Base-by-base conservation (phyloP, 2,329 filamentous ascomycete species). In the Claviceps quebecensis region DNA sequence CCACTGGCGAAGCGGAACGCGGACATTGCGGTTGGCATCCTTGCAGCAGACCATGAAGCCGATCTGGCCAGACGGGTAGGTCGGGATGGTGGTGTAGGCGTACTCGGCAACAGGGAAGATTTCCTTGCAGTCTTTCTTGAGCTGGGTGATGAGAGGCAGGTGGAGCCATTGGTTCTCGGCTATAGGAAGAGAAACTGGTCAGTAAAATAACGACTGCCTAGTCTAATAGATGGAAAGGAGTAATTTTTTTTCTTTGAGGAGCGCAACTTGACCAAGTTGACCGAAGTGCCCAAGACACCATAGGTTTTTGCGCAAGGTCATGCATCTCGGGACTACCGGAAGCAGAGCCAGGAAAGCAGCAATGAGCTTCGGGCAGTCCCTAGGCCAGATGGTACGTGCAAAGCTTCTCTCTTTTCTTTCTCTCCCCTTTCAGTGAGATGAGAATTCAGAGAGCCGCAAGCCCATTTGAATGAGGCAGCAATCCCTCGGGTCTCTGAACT, bases 11-110 rank as follows among this genome's bases (percentile, higher is more conserved):
- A 96, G 66, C 50, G 93, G 93, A 71, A 83, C 86, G 70, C 80
- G 87, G 67, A 97, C 79, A 72, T 98, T 80, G 69, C 83, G 81
- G 66, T 72, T 81, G 67, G 82, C 75, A 67, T 97, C 91, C 82
- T 98, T 97, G 84, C 79, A 87, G 83, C 93, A 97, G 67, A 98
- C 87, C 90, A 98, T 96, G 84, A 98, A 98, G 67, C 93, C 93
- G 65, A 98, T 98, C 77, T 98, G 93, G 67, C 93, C 93, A 52
- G 88, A 95, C 59, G 93, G 93, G 78, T 98, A 98, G 67, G 93
- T 98, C 54, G 93, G 93, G 71, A 98, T 98, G 63, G 91, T 97
- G 65, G 91, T 97, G 81, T 96, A 98, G 62, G 87, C 93, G 75
- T 97, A 98, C 75, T 98, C 93, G 69, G 86, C 93, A 56, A 87